These are phyloP conservation scores for Hydnomerulius pinastri DNA, from an alignment of 768 basidiomycete genomes.

Conservation along the genomic window DNA sequence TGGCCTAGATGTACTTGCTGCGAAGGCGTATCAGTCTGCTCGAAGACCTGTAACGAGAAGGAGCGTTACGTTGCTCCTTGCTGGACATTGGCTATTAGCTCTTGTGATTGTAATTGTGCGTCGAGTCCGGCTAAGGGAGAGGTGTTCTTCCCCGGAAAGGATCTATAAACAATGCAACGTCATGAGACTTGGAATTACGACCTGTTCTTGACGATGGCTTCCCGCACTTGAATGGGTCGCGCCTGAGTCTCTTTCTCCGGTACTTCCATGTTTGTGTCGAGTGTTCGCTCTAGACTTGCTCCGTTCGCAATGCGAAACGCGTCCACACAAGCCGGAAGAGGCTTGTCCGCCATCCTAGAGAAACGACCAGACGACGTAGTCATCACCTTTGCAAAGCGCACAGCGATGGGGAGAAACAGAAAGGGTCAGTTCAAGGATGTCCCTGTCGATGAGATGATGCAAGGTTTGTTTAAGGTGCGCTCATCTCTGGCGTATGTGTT, in stretches of 20 bases:
- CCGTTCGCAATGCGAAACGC: conserved; percentile 23
- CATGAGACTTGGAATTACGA: conserved; percentile 1
- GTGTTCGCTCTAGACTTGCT: conserved; percentile 13
- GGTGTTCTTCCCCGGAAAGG: no score
- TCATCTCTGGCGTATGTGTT: background rate
- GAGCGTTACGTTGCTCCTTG: no score
- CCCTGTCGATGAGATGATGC: conserved; percentile 84
- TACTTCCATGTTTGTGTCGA: conserved; percentile 19
- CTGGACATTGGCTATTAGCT: no score
- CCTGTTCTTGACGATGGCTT: background rate
- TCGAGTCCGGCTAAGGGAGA: no score
- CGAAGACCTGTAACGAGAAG: no score
- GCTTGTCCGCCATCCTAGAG: conserved; percentile 57
- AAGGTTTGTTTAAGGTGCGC: conserved; percentile 75
- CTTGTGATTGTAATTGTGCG: no score
- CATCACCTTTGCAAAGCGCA: conserved; percentile 86
- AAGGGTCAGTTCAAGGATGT: conserved; percentile 93
- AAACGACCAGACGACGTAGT: conserved; percentile 85
- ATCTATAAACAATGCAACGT: no score
- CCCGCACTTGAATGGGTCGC: conserved; percentile 9
- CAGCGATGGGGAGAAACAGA: conserved; percentile 84
- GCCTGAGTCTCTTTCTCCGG: background rate
- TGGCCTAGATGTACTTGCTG: background rate
- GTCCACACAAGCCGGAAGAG: conserved; percentile 39
- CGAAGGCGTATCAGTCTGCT: no score